A percentile compares a stretch with the other conserved stretches of the same genome.
phyloP scores from a whole-genome alignment of 768 basidiomycete species.

The Naganishia friedmannii region DNA sequence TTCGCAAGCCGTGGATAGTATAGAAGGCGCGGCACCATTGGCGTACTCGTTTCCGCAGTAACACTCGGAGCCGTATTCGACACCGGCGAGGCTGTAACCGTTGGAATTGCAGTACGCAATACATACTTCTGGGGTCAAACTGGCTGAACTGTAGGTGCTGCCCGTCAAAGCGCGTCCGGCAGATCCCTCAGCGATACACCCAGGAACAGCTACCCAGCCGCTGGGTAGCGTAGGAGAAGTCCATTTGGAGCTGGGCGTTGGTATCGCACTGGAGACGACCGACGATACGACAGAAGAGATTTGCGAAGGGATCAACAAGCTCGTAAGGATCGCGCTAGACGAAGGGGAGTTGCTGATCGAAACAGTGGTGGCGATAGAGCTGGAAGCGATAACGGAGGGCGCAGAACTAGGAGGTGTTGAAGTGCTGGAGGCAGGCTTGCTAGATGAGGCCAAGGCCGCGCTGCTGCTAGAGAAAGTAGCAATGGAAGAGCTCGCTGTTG shows the following conservation, averaged over 20 bases:
- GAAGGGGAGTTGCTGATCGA: not conserved
- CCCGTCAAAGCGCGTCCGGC: conserved; percentile 35
- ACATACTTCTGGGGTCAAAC: conserved; percentile 49
- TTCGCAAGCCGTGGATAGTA: conserved; percentile 42
- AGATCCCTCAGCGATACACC: conserved; percentile 10
- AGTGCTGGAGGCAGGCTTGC: no score
- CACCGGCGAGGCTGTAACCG: conserved; percentile 49
- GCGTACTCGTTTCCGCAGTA: conserved; percentile 59
- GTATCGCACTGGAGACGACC: not conserved
- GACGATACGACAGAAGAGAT: not conserved
- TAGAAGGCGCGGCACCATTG: conserved; percentile 53
- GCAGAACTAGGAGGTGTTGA: not conserved
- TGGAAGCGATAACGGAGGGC: not conserved
- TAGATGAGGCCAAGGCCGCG: not conserved
- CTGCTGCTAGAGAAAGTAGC: no score
- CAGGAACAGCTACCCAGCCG: not conserved
- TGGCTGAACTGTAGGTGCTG: conserved; percentile 22
- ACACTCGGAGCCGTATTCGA: conserved; percentile 51
- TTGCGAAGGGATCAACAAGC: not conserved
- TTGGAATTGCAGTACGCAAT: conserved; percentile 44
- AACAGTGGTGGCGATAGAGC: not conserved
- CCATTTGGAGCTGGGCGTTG: conserved; percentile 4
- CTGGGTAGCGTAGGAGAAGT: not conserved
- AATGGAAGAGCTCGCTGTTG: not conserved
- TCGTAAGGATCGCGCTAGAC: not conserved